Conservation (phyloP, 2,329 filamentous ascomycete species). For the Penicillium polonicum region DNA sequence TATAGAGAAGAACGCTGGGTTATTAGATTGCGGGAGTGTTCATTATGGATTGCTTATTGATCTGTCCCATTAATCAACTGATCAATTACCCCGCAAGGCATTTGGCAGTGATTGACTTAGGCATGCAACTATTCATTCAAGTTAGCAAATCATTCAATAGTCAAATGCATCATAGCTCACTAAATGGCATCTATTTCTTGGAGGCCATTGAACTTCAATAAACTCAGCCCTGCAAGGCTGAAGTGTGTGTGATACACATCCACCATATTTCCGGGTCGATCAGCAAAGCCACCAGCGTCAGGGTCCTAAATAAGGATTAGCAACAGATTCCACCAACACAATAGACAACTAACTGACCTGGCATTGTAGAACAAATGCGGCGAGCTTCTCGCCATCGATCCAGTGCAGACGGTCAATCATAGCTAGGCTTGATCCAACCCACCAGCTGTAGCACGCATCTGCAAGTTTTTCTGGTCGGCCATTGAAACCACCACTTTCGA, state of each 20-base stretch:
- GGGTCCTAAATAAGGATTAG: slow-evolving; percentile 56
- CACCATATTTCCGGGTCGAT: slow-evolving; percentile 89
- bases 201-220: slow-evolving; percentile 74
- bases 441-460: slow-evolving; percentile 99
- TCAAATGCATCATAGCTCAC: slow-evolving; percentile 47
- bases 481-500: slow-evolving; percentile 84
- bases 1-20: slow-evolving; percentile 54
- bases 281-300: slow-evolving; percentile 79
- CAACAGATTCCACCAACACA: background rate
- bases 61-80: background rate
- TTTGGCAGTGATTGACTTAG: slow-evolving; percentile 63
- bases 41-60: background rate
- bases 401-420: slow-evolving; percentile 88
- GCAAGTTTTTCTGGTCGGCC: slow-evolving; percentile 92
- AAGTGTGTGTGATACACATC: slow-evolving; percentile 97
- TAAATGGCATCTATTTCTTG: slow-evolving; percentile 85
- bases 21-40: slow-evolving; percentile 69
- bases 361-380: slow-evolving; percentile 78
- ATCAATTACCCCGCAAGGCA: slow-evolving; percentile 49
- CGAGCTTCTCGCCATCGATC: slow-evolving; percentile 82
- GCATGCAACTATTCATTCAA: slow-evolving; percentile 60
- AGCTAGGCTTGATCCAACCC: slow-evolving; percentile 87
- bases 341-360: slow-evolving; percentile 54
- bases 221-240: slow-evolving; percentile 80
- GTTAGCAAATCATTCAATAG: slow-evolving; percentile 18